Conservation (phyloP, 2,329 filamentous ascomycete genomes). For the Harringtonia aguacate region DNA sequence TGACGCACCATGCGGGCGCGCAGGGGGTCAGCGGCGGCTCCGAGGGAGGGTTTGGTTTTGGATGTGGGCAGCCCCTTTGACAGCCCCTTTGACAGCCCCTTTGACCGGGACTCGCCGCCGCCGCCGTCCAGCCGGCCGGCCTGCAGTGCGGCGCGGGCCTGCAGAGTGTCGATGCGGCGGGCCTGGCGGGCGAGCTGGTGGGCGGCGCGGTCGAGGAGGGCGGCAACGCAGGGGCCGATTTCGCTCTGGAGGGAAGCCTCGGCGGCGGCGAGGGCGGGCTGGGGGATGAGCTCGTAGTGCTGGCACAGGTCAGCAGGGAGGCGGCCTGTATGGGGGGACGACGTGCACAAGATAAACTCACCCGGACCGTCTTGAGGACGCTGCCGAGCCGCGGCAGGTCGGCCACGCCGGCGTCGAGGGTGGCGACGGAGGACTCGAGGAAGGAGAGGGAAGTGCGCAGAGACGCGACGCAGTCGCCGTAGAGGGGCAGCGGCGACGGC, state of each 20-base stretch:
- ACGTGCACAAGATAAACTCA: conserved; percentile 24
- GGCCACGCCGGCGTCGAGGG: conserved; percentile 42
- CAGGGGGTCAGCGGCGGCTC: conserved; percentile 27
- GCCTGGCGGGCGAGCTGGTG: conserved; percentile 74
- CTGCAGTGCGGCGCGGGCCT: conserved; percentile 73
- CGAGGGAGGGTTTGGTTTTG: conserved; percentile 9
- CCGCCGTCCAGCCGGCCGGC: conserved; percentile 50
- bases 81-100: conserved; percentile 14
- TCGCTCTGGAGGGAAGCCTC: conserved; percentile 79
- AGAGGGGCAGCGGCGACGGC: conserved; percentile 16
- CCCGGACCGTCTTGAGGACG: conserved; percentile 47
- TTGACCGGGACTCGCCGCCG: background rate
- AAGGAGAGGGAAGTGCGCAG: conserved; percentile 49
- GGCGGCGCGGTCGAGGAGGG: conserved; percentile 71
- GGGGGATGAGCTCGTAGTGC: conserved; percentile 90
- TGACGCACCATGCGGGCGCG: conserved; percentile 54
- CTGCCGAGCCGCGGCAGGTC: conserved; percentile 46
- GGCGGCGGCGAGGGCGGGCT: conserved; percentile 69
- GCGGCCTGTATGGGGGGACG: background rate
- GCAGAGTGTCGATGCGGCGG: conserved; percentile 71
- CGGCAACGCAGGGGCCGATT: conserved; percentile 75
- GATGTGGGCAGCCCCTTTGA: conserved; percentile 9
- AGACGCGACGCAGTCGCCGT: conserved; percentile 48
- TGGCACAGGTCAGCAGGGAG: too few species aligned
- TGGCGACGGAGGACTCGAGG: conserved; percentile 49